Evolutionary conservation across 805 yeast species (phyloP).

Genomic region (Ogataea pini): DNA sequence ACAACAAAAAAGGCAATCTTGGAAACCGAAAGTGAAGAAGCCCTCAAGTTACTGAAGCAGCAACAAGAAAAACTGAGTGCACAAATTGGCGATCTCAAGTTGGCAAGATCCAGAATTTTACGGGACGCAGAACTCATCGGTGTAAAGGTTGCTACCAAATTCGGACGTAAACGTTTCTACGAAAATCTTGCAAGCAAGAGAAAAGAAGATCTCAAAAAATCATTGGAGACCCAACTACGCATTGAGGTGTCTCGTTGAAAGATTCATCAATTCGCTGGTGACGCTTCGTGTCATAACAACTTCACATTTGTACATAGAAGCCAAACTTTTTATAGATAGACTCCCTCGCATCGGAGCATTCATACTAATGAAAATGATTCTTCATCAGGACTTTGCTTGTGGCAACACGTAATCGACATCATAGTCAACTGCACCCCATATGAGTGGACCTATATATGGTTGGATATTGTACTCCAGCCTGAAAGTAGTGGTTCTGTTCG

Average conservation of each 20-base stretch:
- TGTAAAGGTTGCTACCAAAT: neutral
- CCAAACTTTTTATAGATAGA: conserved; percentile 3
- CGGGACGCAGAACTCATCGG: neutral
- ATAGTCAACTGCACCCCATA: conserved; percentile 58
- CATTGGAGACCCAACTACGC: neutral
- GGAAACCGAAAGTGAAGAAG: neutral
- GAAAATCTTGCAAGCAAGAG: neutral
- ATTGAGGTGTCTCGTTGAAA: neutral
- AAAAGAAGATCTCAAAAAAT: neutral
- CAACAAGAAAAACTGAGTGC: neutral
- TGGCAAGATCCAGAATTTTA: neutral
- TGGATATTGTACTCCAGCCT: conserved; percentile 88
- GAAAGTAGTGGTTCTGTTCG: conserved; percentile 65
- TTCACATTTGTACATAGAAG: conserved; percentile 2
- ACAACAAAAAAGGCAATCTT: neutral
- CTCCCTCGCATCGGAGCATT: neutral
- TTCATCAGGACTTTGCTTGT: conserved; percentile 8
- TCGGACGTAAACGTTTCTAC: conserved; percentile 4
- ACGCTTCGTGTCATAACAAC: neutral
- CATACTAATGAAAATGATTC: neutral
- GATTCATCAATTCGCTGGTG: neutral
- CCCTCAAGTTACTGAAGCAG: neutral
- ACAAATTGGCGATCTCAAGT: conserved; percentile 1
- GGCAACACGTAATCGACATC: conserved; percentile 27
- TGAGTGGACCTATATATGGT: conserved; percentile 82